Conservation (phyloP, 805 yeast species). For the Wickerhamomyces ciferrii region DNA sequence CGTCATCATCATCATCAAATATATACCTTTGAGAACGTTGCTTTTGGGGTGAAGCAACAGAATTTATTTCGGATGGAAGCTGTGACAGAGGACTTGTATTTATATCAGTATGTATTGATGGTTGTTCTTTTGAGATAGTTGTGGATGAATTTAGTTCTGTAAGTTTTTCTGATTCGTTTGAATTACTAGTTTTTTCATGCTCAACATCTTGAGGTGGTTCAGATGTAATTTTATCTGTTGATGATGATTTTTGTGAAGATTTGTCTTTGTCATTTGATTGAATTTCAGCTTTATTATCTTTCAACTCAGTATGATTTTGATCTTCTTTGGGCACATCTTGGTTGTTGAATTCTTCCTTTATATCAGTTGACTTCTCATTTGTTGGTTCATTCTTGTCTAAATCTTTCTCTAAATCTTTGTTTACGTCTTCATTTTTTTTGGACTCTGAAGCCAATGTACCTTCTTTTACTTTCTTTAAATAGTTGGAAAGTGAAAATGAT, state of each 20-base stretch:
- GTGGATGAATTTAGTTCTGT: background rate
- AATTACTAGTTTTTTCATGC: too few species aligned
- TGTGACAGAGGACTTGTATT: background rate
- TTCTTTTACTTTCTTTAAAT: background rate
- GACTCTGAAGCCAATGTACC: background rate
- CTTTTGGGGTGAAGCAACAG: background rate
- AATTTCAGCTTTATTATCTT: too few species aligned
- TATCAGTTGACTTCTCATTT: too few species aligned
- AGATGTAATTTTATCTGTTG: too few species aligned
- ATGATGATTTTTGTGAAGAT: too few species aligned
- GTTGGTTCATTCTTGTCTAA: background rate
- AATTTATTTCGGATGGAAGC: background rate
- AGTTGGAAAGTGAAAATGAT: background rate
- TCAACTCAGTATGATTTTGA: too few species aligned
- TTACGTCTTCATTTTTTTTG: background rate
- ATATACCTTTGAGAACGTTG: background rate
- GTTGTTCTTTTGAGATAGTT: background rate
- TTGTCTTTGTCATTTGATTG: too few species aligned
- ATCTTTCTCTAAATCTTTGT: background rate
- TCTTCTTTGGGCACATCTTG: background rate
- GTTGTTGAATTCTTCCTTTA: too few species aligned
- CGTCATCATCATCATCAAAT: background rate
- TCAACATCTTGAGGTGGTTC: too few species aligned
- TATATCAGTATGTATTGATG: background rate
- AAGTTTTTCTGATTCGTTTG: background rate